These are phyloP conservation scores for Uncinocarpus reesii DNA, from an alignment of 2,329 filamentous ascomycete genomes.

Conservation along the genomic window DNA sequence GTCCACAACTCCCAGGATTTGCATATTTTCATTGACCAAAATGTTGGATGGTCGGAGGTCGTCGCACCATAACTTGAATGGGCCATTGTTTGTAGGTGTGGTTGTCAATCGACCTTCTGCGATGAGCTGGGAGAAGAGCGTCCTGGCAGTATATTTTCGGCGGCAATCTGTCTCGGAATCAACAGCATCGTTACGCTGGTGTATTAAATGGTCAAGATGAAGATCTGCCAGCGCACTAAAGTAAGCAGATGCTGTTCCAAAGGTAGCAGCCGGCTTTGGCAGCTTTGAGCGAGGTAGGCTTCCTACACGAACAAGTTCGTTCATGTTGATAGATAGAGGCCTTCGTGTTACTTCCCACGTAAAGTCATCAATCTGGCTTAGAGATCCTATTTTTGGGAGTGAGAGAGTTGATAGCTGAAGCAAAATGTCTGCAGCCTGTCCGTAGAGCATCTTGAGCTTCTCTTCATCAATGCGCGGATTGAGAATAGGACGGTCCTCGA, in stretches of 20 bases:
- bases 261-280: constrained; percentile 9
- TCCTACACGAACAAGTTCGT: constrained; percentile 26
- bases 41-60: constrained; percentile 24
- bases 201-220: constrained; percentile 25
- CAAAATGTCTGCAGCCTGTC: constrained; percentile 34
- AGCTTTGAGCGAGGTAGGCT: constrained; percentile 18
- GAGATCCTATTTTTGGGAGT: constrained; percentile 34
- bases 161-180: constrained; percentile 32
- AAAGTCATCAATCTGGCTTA: constrained; percentile 22
- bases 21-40: constrained; percentile 19
- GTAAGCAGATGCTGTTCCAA: constrained; percentile 13
- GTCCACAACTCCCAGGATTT: constrained; percentile 21
- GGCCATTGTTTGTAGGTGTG: constrained; percentile 17
- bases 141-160: constrained; percentile 37
- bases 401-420: constrained; percentile 30
- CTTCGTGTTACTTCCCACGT: constrained; percentile 24
- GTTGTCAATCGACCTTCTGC: constrained; percentile 16
- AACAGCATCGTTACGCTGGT: constrained; percentile 36
- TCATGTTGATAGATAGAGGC: constrained; percentile 38
- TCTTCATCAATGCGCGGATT: constrained; percentile 28
- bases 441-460: constrained; percentile 30
- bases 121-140: constrained; percentile 33
- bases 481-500: constrained; percentile 24
- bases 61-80: constrained; percentile 23
- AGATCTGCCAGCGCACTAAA: constrained; percentile 14